Conservation (phyloP, 2,329 filamentous ascomycete species). For the Monosporascus sp. region DNA sequence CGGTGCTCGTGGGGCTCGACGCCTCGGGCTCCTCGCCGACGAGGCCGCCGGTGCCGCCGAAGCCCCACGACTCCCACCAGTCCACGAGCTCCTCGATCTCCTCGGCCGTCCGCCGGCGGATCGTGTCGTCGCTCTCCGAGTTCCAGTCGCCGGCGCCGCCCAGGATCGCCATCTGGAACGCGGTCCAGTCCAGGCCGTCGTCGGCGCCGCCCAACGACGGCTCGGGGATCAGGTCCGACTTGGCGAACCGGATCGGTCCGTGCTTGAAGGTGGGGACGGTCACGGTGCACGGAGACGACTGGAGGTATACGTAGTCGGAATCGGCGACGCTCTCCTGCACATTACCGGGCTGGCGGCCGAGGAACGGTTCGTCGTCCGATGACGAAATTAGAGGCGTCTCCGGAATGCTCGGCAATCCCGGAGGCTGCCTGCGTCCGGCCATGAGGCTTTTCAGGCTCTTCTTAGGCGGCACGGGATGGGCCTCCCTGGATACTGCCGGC, state of each 20-base stretch:
- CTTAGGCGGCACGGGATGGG: constrained; percentile 26
- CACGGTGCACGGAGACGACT: constrained; percentile 43
- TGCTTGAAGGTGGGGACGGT: constrained; percentile 47
- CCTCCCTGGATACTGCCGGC: constrained; percentile 12
- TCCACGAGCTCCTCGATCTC: constrained; percentile 41
- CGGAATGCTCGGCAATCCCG: constrained; percentile 23
- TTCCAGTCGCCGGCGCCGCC: constrained; percentile 50
- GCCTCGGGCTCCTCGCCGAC: constrained; percentile 22
- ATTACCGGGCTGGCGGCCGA: constrained; percentile 6
- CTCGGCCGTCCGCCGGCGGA: constrained; percentile 35
- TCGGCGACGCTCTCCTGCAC: constrained; percentile 21
- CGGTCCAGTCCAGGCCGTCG: constrained; percentile 55
- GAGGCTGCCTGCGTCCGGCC: constrained; percentile 15
- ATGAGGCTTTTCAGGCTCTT: constrained; percentile 21
- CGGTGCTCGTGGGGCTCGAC: constrained; percentile 23
- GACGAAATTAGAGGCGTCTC: constrained; percentile 12
- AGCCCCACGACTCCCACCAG: constrained; percentile 49
- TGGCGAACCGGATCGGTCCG: constrained; percentile 48
- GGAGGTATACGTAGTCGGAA: constrained; percentile 43
- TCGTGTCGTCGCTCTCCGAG: constrained; percentile 36
- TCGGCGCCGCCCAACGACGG: constrained; percentile 35
- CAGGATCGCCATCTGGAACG: constrained; percentile 60
- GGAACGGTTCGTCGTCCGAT: constrained; percentile 12
- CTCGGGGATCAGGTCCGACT: constrained; percentile 34
- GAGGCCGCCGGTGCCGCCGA: constrained; percentile 38